These are phyloP conservation scores for Ampelomyces quisqualis DNA, from an alignment of 2,329 filamentous ascomycete species.

Conservation along the genomic window DNA sequence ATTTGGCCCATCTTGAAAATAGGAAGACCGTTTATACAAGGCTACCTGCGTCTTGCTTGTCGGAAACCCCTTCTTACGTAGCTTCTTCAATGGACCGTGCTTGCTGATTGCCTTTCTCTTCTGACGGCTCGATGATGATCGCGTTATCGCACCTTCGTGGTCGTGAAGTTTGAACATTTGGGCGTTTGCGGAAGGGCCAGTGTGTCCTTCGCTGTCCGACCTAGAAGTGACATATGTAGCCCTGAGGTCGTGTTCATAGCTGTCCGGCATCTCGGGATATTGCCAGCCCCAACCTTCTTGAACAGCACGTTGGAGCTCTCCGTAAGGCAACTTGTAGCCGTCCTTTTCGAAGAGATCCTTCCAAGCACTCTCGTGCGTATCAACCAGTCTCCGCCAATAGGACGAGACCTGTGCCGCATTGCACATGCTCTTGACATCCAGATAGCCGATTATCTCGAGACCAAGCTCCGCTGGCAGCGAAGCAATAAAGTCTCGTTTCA, in stretches of 20 bases:
- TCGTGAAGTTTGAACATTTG: conserved; percentile 19
- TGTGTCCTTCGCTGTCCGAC: conserved; percentile 44
- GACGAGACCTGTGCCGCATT: conserved; percentile 91
- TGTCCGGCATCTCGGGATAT: conserved; percentile 72
- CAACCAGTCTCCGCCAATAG: conserved; percentile 86
- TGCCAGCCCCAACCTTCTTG: conserved; percentile 97
- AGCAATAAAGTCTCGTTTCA: conserved; percentile 90
- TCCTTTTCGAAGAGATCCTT: conserved; percentile 86
- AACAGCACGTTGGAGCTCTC: conserved; percentile 83
- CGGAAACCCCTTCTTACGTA: conserved; percentile 57
- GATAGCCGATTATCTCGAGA: conserved; percentile 81
- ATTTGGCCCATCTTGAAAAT: conserved; percentile 74
- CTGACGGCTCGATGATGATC: conserved; percentile 36
- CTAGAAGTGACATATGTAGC: conserved; percentile 47
- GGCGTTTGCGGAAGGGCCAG: conserved; percentile 26
- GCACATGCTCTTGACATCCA: conserved; percentile 83
- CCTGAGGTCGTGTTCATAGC: conserved; percentile 79
- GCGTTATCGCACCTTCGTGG: conserved; percentile 31
- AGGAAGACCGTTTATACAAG: conserved; percentile 51
- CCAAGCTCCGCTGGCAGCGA: conserved; percentile 83
- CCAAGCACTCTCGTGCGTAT: conserved; percentile 94
- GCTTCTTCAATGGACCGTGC: conserved; percentile 52
- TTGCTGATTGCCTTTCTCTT: conserved; percentile 45
- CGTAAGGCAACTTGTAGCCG: conserved; percentile 73
- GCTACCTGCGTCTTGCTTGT: conserved; percentile 45